Percentiles rank a stretch among this genome's conserved stretches.
Conservation (phyloP, 805 yeast genomes). For the Metschnikowia chrysomelidarum region DNA sequence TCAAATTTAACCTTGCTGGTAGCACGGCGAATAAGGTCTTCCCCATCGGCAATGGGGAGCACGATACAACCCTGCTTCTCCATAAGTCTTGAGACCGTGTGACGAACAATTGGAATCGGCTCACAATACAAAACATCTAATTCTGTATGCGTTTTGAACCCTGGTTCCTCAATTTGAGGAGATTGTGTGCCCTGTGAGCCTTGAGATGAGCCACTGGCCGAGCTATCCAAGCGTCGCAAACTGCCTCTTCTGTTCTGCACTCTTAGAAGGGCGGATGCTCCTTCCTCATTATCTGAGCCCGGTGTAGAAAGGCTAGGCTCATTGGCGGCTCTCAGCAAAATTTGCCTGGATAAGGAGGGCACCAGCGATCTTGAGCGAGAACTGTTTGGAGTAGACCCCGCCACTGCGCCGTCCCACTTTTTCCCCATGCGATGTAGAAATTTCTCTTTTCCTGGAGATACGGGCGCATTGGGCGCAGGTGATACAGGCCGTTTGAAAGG, state of each 20-base stretch:
- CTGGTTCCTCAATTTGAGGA: slow-evolving; percentile 3
- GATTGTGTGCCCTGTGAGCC: slow-evolving; percentile 10
- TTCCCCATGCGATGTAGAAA: slow-evolving; percentile 7
- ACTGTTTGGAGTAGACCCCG: slow-evolving; percentile 5
- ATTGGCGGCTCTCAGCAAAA: slow-evolving; percentile 19
- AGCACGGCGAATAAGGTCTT: slow-evolving; percentile 76
- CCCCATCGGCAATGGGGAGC: slow-evolving; percentile 73
- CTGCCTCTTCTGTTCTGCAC: slow-evolving; percentile 56
- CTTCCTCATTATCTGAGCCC: slow-evolving; percentile 67
- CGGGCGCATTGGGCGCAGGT: slow-evolving; percentile 29
- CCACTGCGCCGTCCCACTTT: slow-evolving; percentile 6
- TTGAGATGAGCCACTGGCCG: slow-evolving; percentile 14
- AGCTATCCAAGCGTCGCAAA: slow-evolving; percentile 30
- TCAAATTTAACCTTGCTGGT: slow-evolving; percentile 85
- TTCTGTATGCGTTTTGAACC: slow-evolving; percentile 19
- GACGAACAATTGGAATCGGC: slow-evolving; percentile 79
- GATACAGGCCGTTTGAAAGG: slow-evolving; percentile 49
- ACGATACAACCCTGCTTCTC: slow-evolving; percentile 77
- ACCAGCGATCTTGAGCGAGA: slow-evolving; percentile 14
- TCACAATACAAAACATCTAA: slow-evolving; percentile 81
- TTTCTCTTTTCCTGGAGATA: slow-evolving; percentile 28
- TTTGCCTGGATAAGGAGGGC: slow-evolving; percentile 28
- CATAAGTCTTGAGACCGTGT: slow-evolving; percentile 59
- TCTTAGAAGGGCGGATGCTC: slow-evolving; percentile 48
- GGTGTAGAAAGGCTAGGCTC: slow-evolving; percentile 45